phyloP scores from a whole-genome alignment of 2,329 filamentous ascomycete genomes.

The Talaromyces sp. region DNA sequence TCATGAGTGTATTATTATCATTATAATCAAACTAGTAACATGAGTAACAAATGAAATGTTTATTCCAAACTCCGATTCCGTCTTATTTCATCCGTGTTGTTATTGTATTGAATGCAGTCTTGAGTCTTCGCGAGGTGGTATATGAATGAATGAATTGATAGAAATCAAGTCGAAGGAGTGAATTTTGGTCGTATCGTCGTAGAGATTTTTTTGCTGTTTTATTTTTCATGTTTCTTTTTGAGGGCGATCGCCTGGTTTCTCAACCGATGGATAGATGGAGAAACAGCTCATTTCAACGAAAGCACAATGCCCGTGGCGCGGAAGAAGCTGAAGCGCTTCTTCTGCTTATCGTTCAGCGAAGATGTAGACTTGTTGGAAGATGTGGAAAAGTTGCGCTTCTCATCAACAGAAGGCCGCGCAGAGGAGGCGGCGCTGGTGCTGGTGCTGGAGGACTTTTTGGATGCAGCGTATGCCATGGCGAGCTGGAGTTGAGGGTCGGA shows the following conservation, averaged over 20 bases:
- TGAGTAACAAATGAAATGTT: not conserved
- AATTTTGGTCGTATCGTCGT: constrained; percentile 2
- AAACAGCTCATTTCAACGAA: not conserved
- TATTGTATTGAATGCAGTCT: not conserved
- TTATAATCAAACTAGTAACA: not conserved
- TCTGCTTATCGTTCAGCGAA: not conserved
- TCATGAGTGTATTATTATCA: constrained; percentile 1
- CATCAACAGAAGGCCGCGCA: not conserved
- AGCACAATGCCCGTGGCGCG: constrained; percentile 2
- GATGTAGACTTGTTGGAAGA: not conserved
- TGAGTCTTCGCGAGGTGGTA: constrained; percentile 8
- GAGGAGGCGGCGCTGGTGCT: constrained; percentile 1
- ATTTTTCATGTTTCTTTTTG: not conserved
- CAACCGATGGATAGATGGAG: not conserved
- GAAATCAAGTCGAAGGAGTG: not conserved
- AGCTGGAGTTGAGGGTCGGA: constrained; percentile 13
- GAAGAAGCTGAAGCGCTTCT: constrained; percentile 13
- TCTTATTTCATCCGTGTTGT: not conserved
- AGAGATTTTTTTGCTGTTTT: not conserved
- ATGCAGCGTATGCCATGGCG: constrained; percentile 4
- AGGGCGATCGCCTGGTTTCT: not conserved
- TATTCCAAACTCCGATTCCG: constrained; percentile 7
- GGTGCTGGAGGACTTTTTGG: not conserved
- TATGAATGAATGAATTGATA: not conserved
- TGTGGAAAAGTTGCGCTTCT: not conserved